Conservation (phyloP, 176 grass and related monocot species). For the maize (Zea mays) region Zm-B73-REFERENCE-NAM-5.0 NC_050100.1:13826001-13826500, state of each 20-base stretch:
- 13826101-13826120: not conserved
- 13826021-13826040: not conserved
- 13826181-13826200: not conserved
- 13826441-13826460: too few relatives aligned
- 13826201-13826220: not conserved
- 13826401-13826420: not conserved
- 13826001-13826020: not conserved
- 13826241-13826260: not conserved
- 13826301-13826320: not conserved
- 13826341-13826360: not conserved
- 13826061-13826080: not conserved
- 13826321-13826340: not conserved
- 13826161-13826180: not conserved
- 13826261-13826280: not conserved
- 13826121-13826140: not conserved
- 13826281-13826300: not conserved
- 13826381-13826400: not conserved
- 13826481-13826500: too few relatives aligned
- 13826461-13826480: too few relatives aligned
- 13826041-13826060: not conserved
- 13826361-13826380: not conserved
- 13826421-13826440: too few relatives aligned
- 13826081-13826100: not conserved
- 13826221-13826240: not conserved
- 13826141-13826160: constrained; percentile 2